Conservation (phyloP, 1,139 yeast species). For the Taphrina populina region DNA sequence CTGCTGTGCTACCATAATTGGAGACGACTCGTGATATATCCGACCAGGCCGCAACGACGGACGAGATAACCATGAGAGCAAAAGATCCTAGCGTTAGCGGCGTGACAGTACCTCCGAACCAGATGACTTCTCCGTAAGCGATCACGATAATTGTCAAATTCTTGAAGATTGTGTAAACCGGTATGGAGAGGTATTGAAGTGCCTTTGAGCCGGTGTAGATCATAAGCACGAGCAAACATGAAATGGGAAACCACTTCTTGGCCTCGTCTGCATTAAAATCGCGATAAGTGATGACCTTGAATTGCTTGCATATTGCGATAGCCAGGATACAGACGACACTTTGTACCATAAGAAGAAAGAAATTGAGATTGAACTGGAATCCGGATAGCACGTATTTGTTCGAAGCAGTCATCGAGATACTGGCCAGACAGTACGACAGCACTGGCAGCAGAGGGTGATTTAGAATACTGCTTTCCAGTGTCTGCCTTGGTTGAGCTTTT, state of each 20-base stretch:
- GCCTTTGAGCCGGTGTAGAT: slow-evolving; percentile 97
- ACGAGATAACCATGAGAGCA: slow-evolving; percentile 84
- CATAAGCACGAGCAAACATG: slow-evolving; percentile 83
- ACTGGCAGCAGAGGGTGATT: slow-evolving; percentile 32
- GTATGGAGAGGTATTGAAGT: slow-evolving; percentile 80
- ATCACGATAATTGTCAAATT: slow-evolving; percentile 92
- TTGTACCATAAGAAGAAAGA: slow-evolving; percentile 64
- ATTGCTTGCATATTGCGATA: slow-evolving; percentile 65
- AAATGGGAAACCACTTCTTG: slow-evolving; percentile 88
- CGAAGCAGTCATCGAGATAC: slow-evolving; percentile 84
- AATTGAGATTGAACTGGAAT: slow-evolving; percentile 80
- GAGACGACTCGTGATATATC: slow-evolving; percentile 55
- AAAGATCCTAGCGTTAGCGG: slow-evolving; percentile 88
- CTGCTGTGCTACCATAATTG: slow-evolving; percentile 41
- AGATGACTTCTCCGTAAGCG: slow-evolving; percentile 96
- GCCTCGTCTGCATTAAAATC: slow-evolving; percentile 84
- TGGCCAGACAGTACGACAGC: slow-evolving; percentile 34
- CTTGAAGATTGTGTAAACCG: slow-evolving; percentile 96
- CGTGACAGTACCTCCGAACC: slow-evolving; percentile 94
- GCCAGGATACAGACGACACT: slow-evolving; percentile 76
- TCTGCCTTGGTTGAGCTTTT: slow-evolving; percentile 17
- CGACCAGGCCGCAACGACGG: slow-evolving; percentile 91
- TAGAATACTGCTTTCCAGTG: slow-evolving; percentile 15
- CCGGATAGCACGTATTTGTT: slow-evolving; percentile 91
- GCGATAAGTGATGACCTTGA: slow-evolving; percentile 81